A percentile compares a stretch with the other conserved stretches of the same genome.
Conservation (phyloP, 129 eudicot genomes). For the Glebionis coronaria region DNA sequence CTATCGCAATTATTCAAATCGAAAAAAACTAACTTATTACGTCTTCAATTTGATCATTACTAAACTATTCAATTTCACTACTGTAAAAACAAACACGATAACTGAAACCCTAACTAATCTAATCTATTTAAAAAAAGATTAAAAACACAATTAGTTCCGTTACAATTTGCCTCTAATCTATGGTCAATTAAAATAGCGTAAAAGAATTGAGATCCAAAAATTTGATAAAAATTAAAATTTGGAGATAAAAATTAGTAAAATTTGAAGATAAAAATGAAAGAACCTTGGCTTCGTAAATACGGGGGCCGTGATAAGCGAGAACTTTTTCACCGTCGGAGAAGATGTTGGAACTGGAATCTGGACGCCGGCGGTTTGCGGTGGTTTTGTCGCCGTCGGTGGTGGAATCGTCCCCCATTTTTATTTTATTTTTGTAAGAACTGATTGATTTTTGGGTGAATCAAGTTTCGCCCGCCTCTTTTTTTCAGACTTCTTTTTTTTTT, state of each 20-base stretch:
- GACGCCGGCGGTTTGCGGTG: slow-evolving; percentile 55
- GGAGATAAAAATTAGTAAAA: background rate
- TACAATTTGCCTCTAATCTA: background rate
- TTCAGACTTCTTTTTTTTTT: slow-evolving; percentile 30
- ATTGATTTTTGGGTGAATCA: background rate
- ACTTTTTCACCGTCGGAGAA: slow-evolving; percentile 76
- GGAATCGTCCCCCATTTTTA: slow-evolving; percentile 76
- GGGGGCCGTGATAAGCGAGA: slow-evolving; percentile 83
- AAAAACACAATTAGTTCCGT: too few relatives aligned
- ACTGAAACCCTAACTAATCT: too few relatives aligned
- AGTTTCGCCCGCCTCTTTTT: slow-evolving; percentile 40
- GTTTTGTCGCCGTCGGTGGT: slow-evolving; percentile 74
- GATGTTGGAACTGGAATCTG: slow-evolving; percentile 43
- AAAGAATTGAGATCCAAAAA: slow-evolving; percentile 11
- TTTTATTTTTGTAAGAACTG: slow-evolving; percentile 9
- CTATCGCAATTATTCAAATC: too few relatives aligned
- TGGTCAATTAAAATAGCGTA: slow-evolving; percentile 6
- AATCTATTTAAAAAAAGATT: too few relatives aligned
- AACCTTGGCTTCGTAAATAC: slow-evolving; percentile 82
- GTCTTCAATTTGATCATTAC: too few relatives aligned
- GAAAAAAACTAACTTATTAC: too few relatives aligned
- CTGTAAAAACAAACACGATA: too few relatives aligned
- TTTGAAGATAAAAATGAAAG: slow-evolving; percentile 9
- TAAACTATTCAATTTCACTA: too few relatives aligned
- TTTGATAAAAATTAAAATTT: background rate